Base-by-base conservation (phyloP, 1,284 basidiomycete genomes). In the Heterobasidion parviporum region DNA sequence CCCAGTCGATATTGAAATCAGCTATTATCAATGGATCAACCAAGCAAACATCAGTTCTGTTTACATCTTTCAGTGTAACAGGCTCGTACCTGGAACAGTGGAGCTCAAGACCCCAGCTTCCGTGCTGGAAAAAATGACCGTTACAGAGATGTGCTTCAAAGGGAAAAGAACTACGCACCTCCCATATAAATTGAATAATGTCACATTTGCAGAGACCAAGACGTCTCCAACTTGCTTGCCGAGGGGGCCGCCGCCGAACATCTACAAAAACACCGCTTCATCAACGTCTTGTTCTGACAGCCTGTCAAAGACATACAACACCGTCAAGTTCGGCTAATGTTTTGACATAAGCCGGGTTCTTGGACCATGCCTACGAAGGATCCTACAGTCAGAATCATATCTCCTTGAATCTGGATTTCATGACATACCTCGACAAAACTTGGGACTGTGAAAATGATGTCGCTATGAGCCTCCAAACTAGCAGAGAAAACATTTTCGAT, bases 171-270 rank as follows among this genome's bases (percentile, higher is more conserved):
- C 12, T 9, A 35, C 62, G 49, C 48, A 63, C 62, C 57, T 56
- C 50, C 62, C 62, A 46, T 63, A 64, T 2, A 54, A 26, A n/a
- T 36, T 46, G 32, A 54, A 51, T 5, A 63, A 26, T 15, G 49
- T 48, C 20, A 63, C 56, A 33, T 61, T 60, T 50, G 55, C 26
- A 2, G 45, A 16, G 6, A 53, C 51, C 12, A 64, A 52, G 9
- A 26, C 32, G 45, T 63, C 59, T 6, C 62, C 63, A 41, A 56
- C 59, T 46, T 56, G 46, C 36, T 57, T 61, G 12, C 55, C 57
- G 34, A 65, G 50, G 1, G 62, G 62, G 12, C 60, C 61, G 12
- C 63, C 63, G 5, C 60, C 60, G 38, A 59, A 64, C 15, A 61
- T 50, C 62, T 62, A 35, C 8, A 35, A 33, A 35, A 3, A 14